Conservation (phyloP, 2,329 filamentous ascomycete species). For the Proliferodiscus dingleyae region DNA sequence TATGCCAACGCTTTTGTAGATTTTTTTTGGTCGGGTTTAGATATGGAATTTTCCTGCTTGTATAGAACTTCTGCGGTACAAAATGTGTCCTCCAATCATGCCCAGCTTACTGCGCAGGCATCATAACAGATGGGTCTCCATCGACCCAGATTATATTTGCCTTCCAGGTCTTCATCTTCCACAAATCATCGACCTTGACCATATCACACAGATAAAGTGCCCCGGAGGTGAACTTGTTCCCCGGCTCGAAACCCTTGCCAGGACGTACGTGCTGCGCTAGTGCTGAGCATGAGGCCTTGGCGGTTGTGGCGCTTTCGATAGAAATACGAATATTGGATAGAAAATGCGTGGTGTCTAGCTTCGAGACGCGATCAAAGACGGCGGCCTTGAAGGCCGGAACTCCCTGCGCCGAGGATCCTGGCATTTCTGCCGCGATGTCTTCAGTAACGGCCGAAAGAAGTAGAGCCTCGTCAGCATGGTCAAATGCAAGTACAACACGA, state of each 20-base stretch:
- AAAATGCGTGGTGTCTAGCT: slow-evolving; percentile 28
- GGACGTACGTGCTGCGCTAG: slow-evolving; percentile 27
- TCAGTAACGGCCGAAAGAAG: slow-evolving; percentile 18
- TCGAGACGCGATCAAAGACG: slow-evolving; percentile 11
- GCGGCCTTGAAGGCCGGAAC: slow-evolving; percentile 7
- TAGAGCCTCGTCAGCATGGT: slow-evolving; percentile 14
- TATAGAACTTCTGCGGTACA: too few relatives aligned
- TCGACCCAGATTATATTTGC: slow-evolving; percentile 14
- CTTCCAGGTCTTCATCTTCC: slow-evolving; percentile 31
- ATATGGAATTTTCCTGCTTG: too few relatives aligned
- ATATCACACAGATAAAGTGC: slow-evolving; percentile 18
- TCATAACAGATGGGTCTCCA: slow-evolving; percentile 13
- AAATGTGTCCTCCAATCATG: too few relatives aligned
- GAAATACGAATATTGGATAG: slow-evolving; percentile 27
- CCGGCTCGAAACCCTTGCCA: slow-evolving; percentile 25
- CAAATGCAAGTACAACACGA: slow-evolving; percentile 20
- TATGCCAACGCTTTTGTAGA: too few relatives aligned
- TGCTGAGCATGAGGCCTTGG: slow-evolving; percentile 21
- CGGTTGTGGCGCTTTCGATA: slow-evolving; percentile 22
- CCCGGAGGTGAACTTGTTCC: slow-evolving; percentile 23
- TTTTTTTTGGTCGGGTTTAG: too few relatives aligned
- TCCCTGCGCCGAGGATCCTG: neutral
- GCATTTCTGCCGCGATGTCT: slow-evolving; percentile 6
- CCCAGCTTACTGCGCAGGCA: too few relatives aligned
- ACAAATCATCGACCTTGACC: slow-evolving; percentile 14